Conservation (phyloP, 495 filamentous ascomycete species). For the Penicillium daleae region DNA sequence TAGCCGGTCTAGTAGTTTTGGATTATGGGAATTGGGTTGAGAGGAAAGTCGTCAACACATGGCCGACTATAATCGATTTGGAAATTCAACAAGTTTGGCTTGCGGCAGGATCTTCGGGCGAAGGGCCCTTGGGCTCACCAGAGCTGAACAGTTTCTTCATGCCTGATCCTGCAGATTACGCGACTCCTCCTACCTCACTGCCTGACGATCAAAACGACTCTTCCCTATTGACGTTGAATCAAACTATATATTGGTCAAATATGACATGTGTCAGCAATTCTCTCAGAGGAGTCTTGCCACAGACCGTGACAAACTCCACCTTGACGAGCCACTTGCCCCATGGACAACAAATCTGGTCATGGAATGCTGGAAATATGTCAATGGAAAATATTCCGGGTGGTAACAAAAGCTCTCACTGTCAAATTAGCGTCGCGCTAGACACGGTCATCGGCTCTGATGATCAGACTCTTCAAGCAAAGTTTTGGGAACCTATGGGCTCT, state of each 20-base stretch:
- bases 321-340: not conserved
- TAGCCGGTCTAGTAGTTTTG: slow-evolving; percentile 24
- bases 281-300: not conserved
- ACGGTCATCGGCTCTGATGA: slow-evolving; percentile 1
- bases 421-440: slow-evolving; percentile 15
- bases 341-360: slow-evolving; percentile 10
- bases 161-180: slow-evolving; percentile 11
- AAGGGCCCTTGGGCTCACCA: not conserved
- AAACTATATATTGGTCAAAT: slow-evolving; percentile 32
- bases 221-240: slow-evolving; percentile 21
- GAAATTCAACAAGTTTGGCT: slow-evolving; percentile 25
- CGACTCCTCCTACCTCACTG: slow-evolving; percentile 19
- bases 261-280: slow-evolving; percentile 15
- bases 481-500: slow-evolving; percentile 28
- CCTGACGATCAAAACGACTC: slow-evolving; percentile 13
- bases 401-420: slow-evolving; percentile 7
- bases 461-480: slow-evolving; percentile 11
- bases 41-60: slow-evolving; percentile 21
- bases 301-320: not conserved
- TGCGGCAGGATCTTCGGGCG: not conserved
- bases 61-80: slow-evolving; percentile 28
- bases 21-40: slow-evolving; percentile 7
- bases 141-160: slow-evolving; percentile 10
- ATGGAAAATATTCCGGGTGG: not conserved
- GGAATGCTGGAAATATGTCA: slow-evolving; percentile 5